Conservation (phyloP, 1,139 yeast genomes). For the Nakaseomyces bracarensis region DNA sequence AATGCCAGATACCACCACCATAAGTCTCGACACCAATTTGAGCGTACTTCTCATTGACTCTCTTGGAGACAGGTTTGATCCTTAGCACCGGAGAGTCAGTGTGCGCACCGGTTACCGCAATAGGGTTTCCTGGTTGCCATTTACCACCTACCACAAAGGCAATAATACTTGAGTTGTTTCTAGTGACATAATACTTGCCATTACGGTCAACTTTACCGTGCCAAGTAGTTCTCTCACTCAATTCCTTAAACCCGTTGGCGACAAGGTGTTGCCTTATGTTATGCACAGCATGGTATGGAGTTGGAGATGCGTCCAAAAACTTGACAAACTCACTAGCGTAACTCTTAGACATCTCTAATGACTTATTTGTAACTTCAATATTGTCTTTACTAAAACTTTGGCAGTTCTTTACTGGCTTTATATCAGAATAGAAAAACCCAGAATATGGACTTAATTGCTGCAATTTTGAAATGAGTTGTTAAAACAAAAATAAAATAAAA, state of each 20-base stretch:
- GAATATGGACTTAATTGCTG: conserved; percentile 4
- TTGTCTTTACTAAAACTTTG: not conserved
- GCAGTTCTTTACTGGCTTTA: not conserved
- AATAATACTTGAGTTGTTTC: conserved; percentile 80
- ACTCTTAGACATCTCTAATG: conserved; percentile 8
- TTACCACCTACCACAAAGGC: conserved; percentile 76
- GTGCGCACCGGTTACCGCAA: conserved; percentile 88
- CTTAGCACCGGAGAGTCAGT: conserved; percentile 92
- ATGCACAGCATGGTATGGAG: conserved; percentile 90
- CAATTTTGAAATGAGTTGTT: not conserved
- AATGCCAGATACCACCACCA: conserved; percentile 92
- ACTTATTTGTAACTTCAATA: conserved; percentile 7
- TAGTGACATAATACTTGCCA: conserved; percentile 68
- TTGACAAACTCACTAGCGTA: conserved; percentile 50
- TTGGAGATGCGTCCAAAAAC: conserved; percentile 79
- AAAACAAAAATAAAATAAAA: no score
- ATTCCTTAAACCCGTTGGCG: conserved; percentile 60
- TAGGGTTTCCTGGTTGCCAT: conserved; percentile 74
- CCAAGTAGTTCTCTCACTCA: conserved; percentile 75
- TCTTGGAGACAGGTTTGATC: conserved; percentile 82
- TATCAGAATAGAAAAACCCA: not conserved
- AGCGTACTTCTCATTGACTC: conserved; percentile 62
- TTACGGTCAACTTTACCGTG: conserved; percentile 44
- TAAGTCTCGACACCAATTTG: conserved; percentile 92
- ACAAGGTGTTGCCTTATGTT: conserved; percentile 47